Conservation (phyloP, 768 basidiomycete genomes). For the Lentinula raphanica region DNA sequence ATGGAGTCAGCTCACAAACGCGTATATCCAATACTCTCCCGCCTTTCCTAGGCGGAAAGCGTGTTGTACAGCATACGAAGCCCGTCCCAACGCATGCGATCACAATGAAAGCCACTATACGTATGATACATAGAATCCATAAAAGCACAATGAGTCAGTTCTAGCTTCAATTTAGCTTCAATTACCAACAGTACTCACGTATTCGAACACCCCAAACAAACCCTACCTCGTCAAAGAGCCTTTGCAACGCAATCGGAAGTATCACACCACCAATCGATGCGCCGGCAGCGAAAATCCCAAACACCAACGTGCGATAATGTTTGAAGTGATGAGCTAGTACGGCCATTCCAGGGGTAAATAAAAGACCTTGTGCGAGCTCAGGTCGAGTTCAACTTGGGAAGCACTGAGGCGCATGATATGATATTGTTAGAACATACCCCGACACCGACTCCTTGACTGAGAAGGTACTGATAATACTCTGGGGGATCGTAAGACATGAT, state of each 20-base stretch:
- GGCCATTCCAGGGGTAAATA: conserved; percentile 14
- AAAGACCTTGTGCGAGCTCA: conserved; percentile 8
- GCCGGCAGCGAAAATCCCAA: conserved; percentile 25
- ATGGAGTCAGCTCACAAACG: conserved; percentile 11
- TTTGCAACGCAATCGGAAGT: conserved; percentile 18
- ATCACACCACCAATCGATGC: conserved; percentile 21
- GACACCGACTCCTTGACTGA: conserved; percentile 25
- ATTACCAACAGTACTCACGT: neutral
- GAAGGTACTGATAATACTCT: conserved; percentile 28
- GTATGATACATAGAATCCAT: no score
- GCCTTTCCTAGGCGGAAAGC: conserved; percentile 12
- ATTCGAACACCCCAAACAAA: conserved; percentile 21
- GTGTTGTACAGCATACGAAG: conserved; percentile 11
- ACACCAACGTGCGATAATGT: conserved; percentile 18
- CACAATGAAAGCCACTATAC: conserved; percentile 15
- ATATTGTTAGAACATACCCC: conserved; percentile 15
- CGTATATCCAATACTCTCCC: conserved; percentile 11
- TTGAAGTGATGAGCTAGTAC: conserved; percentile 17
- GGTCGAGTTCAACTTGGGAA: neutral
- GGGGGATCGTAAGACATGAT: conserved; percentile 10
- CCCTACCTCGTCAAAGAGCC: conserved; percentile 14
- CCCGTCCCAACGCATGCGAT: conserved; percentile 10
- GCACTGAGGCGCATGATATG: neutral
- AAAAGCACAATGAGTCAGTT: no score
- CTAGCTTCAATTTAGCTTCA: no score